Evolutionary conservation across 2,329 filamentous ascomycete species (phyloP), one percentile per base, ranked within the genome.

Genomic region (Pseudopyricularia javanii): DNA sequence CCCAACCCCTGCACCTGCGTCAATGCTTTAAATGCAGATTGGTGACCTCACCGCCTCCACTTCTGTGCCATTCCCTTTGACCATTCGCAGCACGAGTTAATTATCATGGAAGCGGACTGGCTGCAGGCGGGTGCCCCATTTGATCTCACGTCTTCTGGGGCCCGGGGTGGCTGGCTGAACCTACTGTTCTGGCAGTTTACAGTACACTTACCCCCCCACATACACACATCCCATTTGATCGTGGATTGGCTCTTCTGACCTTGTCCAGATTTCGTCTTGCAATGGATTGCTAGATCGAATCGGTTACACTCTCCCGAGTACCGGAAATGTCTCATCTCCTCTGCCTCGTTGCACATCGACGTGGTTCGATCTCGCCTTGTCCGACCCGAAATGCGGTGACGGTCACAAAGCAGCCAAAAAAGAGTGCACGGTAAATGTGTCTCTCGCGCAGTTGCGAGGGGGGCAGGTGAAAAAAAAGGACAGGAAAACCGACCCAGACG

Each of bases 1-100:
- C 51, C 50, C 26, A 50, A 62, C 55, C 62, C 65, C 65, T 67
- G 65, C 59, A 64, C 56, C 55, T 67, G 65, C 66, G 63, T 69
- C 66, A 69, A 69, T 69, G 67, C 67, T 61, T 67, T 69, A 60
- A 58, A 62, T 67, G 65, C 64, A 63, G 56, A 56, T 32, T 17
- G 37, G 11, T n/a, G 37, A 20, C 20, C 37, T n/a, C n/a, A n/a
- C n/a, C 37, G 22, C 37, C 37, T 43, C 37, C 37, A 43, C 37
- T 43, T 20, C 37, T 20, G 12, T n/a, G 17, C n/a, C 12, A 43
- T 43, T 43, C n/a, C n/a, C n/a, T n/a, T 22, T 11, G 37, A 43
- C 37, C 37, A 43, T 43, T 43, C n/a, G n/a, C n/a, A 43, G 37
- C n/a, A 43, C 7, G 37, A 43, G 37, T 20, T n/a, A n/a, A n/a